A percentile compares a stretch with the other conserved stretches of the same genome.
These are phyloP conservation scores for Vicia sativa DNA, from an alignment of 306 rosid species.

Conservation along the genomic window DNA sequence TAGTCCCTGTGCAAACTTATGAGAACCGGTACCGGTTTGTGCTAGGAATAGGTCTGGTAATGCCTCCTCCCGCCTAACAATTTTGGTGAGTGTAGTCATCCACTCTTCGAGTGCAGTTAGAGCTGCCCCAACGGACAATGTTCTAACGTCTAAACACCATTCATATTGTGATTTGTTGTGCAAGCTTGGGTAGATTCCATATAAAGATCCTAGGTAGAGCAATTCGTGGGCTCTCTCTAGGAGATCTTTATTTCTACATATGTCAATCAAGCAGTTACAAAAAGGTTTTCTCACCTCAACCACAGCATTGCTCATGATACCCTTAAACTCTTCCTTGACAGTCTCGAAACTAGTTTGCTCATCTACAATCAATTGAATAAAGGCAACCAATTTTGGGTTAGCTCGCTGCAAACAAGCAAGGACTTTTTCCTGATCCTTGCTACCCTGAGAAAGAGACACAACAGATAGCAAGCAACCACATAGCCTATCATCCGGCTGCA, in stretches of 20 bases:
- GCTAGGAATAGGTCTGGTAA: constrained; percentile 71
- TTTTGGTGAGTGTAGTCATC: constrained; percentile 76
- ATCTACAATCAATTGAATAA: constrained; percentile 56
- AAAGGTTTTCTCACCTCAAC: constrained; percentile 84
- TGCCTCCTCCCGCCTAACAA: constrained; percentile 62
- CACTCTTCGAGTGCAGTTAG: constrained; percentile 91
- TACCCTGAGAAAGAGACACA: constrained; percentile 58
- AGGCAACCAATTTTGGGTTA: constrained; percentile 65
- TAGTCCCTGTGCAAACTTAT: constrained; percentile 80
- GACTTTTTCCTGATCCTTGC: constrained; percentile 62
- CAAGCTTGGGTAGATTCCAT: constrained; percentile 83
- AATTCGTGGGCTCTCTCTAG: constrained; percentile 82
- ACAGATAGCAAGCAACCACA: constrained; percentile 86
- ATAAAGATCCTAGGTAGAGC: constrained; percentile 85
- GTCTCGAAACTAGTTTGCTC: constrained; percentile 60
- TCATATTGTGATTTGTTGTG: constrained; percentile 66
- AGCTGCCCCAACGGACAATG: constrained; percentile 88
- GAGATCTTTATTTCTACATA: constrained; percentile 69
- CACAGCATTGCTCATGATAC: constrained; percentile 51
- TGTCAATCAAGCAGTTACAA: constrained; percentile 92
- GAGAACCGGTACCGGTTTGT: constrained; percentile 82
- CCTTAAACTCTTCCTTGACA: constrained; percentile 70
- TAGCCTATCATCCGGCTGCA: constrained; percentile 77
- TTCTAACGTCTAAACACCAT: constrained; percentile 90
- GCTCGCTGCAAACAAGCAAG: constrained; percentile 70